These are phyloP conservation scores for Leucocoprinus leucothites DNA, from an alignment of 768 basidiomycete genomes.

Conservation along the genomic window DNA sequence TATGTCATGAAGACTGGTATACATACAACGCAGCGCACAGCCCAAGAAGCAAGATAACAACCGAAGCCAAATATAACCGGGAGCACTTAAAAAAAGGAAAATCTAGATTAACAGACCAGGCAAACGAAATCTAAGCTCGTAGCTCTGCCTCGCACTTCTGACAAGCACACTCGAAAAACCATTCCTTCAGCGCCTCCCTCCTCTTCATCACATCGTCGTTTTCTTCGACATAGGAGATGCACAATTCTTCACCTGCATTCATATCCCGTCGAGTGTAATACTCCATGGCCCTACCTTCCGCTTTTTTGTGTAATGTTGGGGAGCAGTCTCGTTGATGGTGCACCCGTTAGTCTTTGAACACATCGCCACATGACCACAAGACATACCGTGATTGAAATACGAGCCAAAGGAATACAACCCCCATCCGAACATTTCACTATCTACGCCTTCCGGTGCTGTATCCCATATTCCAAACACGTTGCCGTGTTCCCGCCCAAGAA, in stretches of 20 bases:
- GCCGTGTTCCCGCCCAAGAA: constrained; percentile 58
- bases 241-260: constrained; percentile 50
- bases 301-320: constrained; percentile 48
- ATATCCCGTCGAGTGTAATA: constrained; percentile 45
- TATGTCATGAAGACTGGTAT: too few relatives aligned
- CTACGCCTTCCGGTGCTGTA: constrained; percentile 39
- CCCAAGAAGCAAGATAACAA: too few relatives aligned
- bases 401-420: constrained; percentile 58
- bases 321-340: constrained; percentile 39
- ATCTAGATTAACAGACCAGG: too few relatives aligned
- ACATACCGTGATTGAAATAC: constrained; percentile 67
- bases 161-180: constrained; percentile 58
- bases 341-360: not conserved
- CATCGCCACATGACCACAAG: not conserved
- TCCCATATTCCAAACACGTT: constrained; percentile 74
- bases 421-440: constrained; percentile 65
- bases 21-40: too few relatives aligned
- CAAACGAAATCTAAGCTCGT: not conserved
- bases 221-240: constrained; percentile 52
- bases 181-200: constrained; percentile 40
- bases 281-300: constrained; percentile 39
- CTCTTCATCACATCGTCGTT: constrained; percentile 34
- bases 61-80: too few relatives aligned
- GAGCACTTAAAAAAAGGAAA: too few relatives aligned
- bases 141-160: constrained; percentile 36